Conservation (phyloP, 2,329 filamentous ascomycete genomes). For the Clonostachys rhizophaga region DNA sequence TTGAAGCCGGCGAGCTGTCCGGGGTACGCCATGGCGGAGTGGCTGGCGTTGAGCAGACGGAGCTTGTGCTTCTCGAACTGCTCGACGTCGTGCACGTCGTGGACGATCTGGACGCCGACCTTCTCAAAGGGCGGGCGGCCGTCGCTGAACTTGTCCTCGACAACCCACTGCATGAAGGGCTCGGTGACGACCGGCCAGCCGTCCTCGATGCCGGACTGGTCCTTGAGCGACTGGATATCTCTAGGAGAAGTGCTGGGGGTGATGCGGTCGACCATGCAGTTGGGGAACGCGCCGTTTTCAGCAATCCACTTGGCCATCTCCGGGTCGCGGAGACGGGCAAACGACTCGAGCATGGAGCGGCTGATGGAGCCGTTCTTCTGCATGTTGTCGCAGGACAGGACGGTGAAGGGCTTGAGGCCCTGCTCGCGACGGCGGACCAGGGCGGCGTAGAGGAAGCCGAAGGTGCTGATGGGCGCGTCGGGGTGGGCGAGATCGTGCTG, state of each 20-base stretch:
- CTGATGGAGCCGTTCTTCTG: slow-evolving; percentile 51
- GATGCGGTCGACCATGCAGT: slow-evolving; percentile 52
- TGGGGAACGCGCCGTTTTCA: slow-evolving; percentile 43
- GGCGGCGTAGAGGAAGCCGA: slow-evolving; percentile 47
- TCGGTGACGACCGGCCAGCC: slow-evolving; percentile 49
- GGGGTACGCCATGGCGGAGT: slow-evolving; percentile 46
- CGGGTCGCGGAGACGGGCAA: slow-evolving; percentile 40
- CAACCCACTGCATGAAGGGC: slow-evolving; percentile 52
- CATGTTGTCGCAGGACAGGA: slow-evolving; percentile 53
- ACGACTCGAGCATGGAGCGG: slow-evolving; percentile 44
- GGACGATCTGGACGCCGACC: slow-evolving; percentile 46
- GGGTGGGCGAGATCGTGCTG: slow-evolving; percentile 39
- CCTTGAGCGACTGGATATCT: slow-evolving; percentile 37
- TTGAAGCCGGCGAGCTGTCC: slow-evolving; percentile 46
- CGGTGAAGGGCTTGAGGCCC: slow-evolving; percentile 47
- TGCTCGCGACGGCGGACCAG: slow-evolving; percentile 36
- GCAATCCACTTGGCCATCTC: slow-evolving; percentile 43
- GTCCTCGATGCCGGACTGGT: slow-evolving; percentile 41
- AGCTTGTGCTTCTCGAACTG: slow-evolving; percentile 53
- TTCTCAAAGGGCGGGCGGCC: slow-evolving; percentile 47
- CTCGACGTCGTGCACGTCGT: slow-evolving; percentile 45
- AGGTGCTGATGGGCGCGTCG: slow-evolving; percentile 37
- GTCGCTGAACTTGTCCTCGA: slow-evolving; percentile 46
- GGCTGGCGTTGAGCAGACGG: slow-evolving; percentile 46
- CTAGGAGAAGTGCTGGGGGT: slow-evolving; percentile 40